Percentiles rank a stretch among this genome's conserved stretches.
Conservation (phyloP, 768 basidiomycete species). For the Russula dissimulans region DNA sequence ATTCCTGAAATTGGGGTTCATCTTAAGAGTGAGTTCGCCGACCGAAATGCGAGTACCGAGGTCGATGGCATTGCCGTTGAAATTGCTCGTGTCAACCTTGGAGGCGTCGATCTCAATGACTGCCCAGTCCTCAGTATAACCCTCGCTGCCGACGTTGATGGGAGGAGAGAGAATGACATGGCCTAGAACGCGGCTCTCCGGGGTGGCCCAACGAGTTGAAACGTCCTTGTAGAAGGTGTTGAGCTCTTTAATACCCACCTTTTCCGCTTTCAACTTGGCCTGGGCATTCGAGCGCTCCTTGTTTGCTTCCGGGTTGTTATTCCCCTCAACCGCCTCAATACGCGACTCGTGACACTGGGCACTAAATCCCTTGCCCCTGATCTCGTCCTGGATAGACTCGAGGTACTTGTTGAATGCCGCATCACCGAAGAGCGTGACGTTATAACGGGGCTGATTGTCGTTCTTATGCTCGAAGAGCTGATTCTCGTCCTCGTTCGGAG, state of each 20-base stretch:
- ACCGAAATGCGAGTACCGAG: background rate
- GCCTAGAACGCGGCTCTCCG: background rate
- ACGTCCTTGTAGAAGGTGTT: background rate
- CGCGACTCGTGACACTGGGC: background rate
- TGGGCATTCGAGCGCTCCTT: background rate
- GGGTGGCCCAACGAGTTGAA: background rate
- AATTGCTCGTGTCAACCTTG: background rate
- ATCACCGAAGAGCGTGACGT: constrained; percentile 28
- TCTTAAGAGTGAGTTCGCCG: background rate
- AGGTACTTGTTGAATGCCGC: constrained; percentile 23
- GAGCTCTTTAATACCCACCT: background rate
- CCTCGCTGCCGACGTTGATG: background rate
- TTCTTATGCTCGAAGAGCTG: constrained; percentile 21
- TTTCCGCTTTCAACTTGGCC: background rate
- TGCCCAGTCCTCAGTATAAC: background rate
- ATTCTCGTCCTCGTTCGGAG: constrained; percentile 21
- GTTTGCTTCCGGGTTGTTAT: background rate
- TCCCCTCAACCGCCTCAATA: background rate
- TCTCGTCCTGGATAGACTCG: constrained; percentile 24
- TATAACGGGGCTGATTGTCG: constrained; percentile 19
- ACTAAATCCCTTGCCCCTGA: background rate
- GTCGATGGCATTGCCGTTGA: background rate
- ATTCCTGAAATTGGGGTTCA: background rate
- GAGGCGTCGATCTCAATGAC: background rate
- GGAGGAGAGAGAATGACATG: background rate